Base-by-base conservation (phyloP, 2,329 filamentous ascomycete genomes). In the Fusarium papillatum region DNA sequence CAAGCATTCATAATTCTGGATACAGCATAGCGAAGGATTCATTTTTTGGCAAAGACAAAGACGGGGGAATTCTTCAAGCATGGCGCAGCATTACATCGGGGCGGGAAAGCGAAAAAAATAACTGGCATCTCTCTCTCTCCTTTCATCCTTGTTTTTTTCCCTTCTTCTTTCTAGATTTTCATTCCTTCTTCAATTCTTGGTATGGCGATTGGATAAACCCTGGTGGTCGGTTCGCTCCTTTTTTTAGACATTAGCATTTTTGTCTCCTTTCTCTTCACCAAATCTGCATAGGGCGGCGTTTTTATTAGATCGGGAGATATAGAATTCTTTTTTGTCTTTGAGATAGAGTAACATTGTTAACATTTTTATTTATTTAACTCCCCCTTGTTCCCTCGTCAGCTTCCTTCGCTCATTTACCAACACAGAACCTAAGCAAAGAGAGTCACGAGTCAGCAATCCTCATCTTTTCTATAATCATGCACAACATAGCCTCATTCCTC, bases 341-440 rank as follows among this genome's bases (percentile, higher is more conserved):
- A 72, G 53, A 72, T n/a, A 70, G 55, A 72, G 63, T 31, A 60
- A 71, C 63, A 67, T 17, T 66, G 55, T 48, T 69, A 62, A 50
- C 69, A 46, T 68, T 26, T 66, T 64, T 36, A n/a, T 36, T 34
- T 1, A 36, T 36, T 0, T 1, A 24, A 65, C 22, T 50, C 63
- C 43, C 61, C 53, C 31, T 61, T n/a, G 5, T 34, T n/a, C 5
- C 17, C 19, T 16, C 26, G 31, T 19, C 29, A 9, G 19, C 41
- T 43, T 59, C 19, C 10, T 34, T 57, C 59, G 39, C 34, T 80
- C 72, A 88, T 76, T 88, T 88, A 22, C 86, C 86, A 5, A 88
- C 86, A 69, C 87, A 88, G 64, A 88, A 88, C 66, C 86, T 88
- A 76, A 76, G 29, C 55, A 65, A 22, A 38, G 36, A 38, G 36